Conservation (phyloP, 371 early-diverging fungal genomes). For the Mortierella sp. region DNA sequence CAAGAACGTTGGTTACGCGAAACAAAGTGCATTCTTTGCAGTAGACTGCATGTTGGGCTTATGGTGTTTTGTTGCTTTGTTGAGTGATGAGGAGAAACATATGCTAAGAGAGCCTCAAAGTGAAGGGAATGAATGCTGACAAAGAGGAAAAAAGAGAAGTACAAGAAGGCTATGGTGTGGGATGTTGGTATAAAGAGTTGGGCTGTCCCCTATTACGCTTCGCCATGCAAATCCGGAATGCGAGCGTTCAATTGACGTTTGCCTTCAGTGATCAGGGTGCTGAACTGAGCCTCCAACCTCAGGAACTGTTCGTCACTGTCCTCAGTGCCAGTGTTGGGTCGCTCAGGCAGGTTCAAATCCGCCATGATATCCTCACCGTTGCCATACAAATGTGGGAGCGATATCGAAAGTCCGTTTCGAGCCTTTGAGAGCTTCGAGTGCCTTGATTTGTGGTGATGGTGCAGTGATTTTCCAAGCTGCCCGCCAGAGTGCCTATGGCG, state of each 20-base stretch:
- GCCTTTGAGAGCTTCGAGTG: conserved; percentile 9
- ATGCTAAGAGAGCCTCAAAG: too few species aligned
- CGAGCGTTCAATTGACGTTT: conserved; percentile 44
- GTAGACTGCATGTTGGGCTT: too few species aligned
- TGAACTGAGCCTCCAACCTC: conserved; percentile 52
- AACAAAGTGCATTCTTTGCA: too few species aligned
- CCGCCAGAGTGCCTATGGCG: conserved; percentile 27
- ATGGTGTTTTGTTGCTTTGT: too few species aligned
- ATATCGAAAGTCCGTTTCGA: conserved; percentile 21
- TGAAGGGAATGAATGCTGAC: too few species aligned
- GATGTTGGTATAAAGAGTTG: too few species aligned
- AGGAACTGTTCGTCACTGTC: conserved; percentile 46
- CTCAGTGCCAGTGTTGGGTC: conserved; percentile 44
- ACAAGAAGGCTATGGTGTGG: too few species aligned
- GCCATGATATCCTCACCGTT: conserved; percentile 9
- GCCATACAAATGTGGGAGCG: conserved; percentile 32
- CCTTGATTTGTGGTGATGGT: conserved; percentile 28
- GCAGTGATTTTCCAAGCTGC: conserved; percentile 27
- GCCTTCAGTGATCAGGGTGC: conserved; percentile 44
- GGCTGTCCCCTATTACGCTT: conserved; percentile 5
- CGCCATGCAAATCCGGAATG: conserved; percentile 33
- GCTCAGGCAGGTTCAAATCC: conserved; percentile 5
- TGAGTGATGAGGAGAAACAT: too few species aligned
- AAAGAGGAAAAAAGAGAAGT: too few species aligned
- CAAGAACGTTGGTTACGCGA: too few species aligned